phyloP scores from a whole-genome alignment of 306 rosid species.

The Trichosanthes cucumerina region DNA sequence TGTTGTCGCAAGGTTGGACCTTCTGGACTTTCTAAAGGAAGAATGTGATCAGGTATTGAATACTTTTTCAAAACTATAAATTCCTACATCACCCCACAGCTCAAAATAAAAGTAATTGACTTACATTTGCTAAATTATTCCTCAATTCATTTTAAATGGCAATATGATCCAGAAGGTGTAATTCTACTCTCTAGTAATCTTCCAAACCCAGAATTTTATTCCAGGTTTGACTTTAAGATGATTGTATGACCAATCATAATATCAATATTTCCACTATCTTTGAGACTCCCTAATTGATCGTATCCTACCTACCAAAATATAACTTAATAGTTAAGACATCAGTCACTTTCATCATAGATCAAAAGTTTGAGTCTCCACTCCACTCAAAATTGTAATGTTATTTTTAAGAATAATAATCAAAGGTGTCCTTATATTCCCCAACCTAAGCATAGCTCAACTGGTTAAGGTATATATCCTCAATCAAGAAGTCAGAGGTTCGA shows the following conservation, averaged over 20 bases:
- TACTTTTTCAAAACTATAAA: neutral
- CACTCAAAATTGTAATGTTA: too few species aligned
- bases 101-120: neutral
- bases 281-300: neutral
- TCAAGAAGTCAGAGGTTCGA: too few species aligned
- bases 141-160: neutral
- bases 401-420: too few species aligned
- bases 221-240: neutral
- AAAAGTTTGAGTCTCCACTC: neutral
- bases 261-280: neutral
- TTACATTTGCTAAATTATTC: neutral
- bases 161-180: neutral
- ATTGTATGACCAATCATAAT: neutral
- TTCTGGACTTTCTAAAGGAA: constrained; percentile 74
- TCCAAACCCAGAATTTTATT: neutral
- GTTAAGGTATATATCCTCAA: too few species aligned
- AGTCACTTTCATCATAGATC: neutral
- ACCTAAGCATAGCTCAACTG: too few species aligned
- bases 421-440: too few species aligned
- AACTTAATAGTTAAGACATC: neutral
- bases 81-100: neutral
- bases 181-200: neutral
- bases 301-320: neutral
- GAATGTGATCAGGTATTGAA: constrained; percentile 89
- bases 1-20: constrained; percentile 88